Base-by-base conservation (phyloP, 106 monocot genomes). In the Dioscorea zingiberensis region DNA sequence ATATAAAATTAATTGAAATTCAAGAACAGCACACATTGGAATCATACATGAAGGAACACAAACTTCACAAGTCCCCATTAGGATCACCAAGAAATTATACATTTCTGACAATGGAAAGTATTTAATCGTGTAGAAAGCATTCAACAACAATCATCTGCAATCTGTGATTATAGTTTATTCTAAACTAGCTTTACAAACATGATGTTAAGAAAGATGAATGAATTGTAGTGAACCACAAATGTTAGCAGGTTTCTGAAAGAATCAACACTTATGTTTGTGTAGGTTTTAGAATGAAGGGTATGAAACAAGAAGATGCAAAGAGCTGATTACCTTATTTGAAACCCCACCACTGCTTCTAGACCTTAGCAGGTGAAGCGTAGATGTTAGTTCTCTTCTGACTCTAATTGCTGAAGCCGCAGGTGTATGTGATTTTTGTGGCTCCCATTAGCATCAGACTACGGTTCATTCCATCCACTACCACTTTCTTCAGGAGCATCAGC, bases 331-430 rank as follows among this genome's bases (percentile, higher is more conserved):
- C 77, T 80, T 29, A 17, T 60, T 28, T 57, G 70, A 68, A 63
- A 69, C 11, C 47, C 64, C 55, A 38, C 29, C 62, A 62, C 70
- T 58, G n/a, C 38, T 64, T 78, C 59, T 81, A 3, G 62, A 84
- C 48, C 75, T 72, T 59, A 80, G 29, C 59, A 66, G 61, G 7
- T 65, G 49, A 46, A 83, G 78, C 28, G 69, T 28, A 55, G 74
- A 66, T 14, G 59, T 73, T 47, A 91, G 78, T 70, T 67, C n/a
- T n/a, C n/a, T n/a, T n/a, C 72, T 46, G 73, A 76, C 47, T 91
- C 83, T 66, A 86, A 69, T 25, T 83, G 75, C 57, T 78, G 80
- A 55, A 90, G 74, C 13, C 51, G 71, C 19, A 48, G 8, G 29
- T 44, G 70, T 68, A 86, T 75, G 15, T 83, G 76, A 49, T 48